Base-by-base conservation (phyloP, 2,329 filamentous ascomycete species). In the Cyphellophora europaea region DNA sequence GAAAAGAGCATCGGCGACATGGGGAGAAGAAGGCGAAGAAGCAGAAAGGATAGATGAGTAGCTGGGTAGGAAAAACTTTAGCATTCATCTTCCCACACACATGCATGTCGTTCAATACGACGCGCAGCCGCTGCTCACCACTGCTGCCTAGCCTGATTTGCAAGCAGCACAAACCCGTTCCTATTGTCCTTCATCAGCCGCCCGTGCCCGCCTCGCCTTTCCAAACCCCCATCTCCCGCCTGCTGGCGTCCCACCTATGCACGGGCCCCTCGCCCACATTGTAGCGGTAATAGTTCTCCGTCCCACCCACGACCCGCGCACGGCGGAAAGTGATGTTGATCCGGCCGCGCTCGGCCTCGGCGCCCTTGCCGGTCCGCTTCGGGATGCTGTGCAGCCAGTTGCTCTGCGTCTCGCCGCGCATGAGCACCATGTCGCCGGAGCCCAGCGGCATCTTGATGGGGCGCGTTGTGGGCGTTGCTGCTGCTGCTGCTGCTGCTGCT, bases 271-370 rank as follows among this genome's bases (percentile, higher is more conserved):
- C 68, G 1, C 83, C 82, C 33, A 88, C 79, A 58, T 89, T 89
- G 58, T 89, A 89, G 51, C 77, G 74, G 56, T 89, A 87, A 55
- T 89, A 88, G 56, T 89, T 89, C 49, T 85, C 78, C 17, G 82
- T 88, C 1, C 82, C 82, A 3, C 65, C 79, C 46, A 71, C 79
- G 14, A 82, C 67, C 65, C 85, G 68, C 14, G 80, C 83, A 45
- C 69, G 71, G 17, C 83, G 65, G 52, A 88, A 85, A 0, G 84
- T 89, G 43, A 89, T 87, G 51, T 89, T 89, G 47, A 82, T 78
- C 31, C 77, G 63, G 3, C 75, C 75, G 15, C 75, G 72, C 18
- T 79, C 77, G 33, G 69, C 69, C 18, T 69, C 70, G 29, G 72
- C 74, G 53, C 69, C 67, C 5, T 69, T 74, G 53, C 69, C 66